phyloP scores from a whole-genome alignment of 768 basidiomycete genomes.

The Kwoniella sp. region DNA sequence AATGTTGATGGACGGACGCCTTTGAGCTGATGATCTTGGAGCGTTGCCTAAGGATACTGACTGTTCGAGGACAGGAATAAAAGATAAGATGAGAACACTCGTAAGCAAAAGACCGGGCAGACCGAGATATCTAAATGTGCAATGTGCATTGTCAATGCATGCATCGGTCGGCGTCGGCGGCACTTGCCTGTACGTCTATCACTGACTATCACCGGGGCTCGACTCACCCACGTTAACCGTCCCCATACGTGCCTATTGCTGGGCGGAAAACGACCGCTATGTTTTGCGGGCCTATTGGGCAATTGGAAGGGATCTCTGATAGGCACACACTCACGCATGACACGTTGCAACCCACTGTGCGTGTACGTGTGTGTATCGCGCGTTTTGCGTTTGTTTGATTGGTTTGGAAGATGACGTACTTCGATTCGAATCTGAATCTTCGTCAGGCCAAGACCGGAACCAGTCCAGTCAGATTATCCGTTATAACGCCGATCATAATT shows the following conservation, averaged over 20 bases:
- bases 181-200: background rate
- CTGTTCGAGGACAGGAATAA: background rate
- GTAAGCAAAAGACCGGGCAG: background rate
- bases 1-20: too few species aligned
- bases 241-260: background rate
- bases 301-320: too few species aligned
- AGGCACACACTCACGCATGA: too few species aligned
- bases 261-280: too few species aligned
- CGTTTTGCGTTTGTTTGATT: background rate
- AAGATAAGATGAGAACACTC: background rate
- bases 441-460: background rate
- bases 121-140: too few species aligned
- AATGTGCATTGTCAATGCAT: background rate
- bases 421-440: too few species aligned
- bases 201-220: background rate
- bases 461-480: background rate
- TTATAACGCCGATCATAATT: background rate
- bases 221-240: background rate
- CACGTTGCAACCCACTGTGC: background rate
- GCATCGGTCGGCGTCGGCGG: constrained; percentile 1
- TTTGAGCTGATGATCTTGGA: too few species aligned
- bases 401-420: constrained; percentile 2
- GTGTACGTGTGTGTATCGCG: background rate
- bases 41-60: background rate
- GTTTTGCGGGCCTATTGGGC: background rate